Evolutionary conservation across 164 flowering plant species (phyloP), one percentile per base, ranked within the genome.

Genomic region (Paratinospora sagittata): DNA sequence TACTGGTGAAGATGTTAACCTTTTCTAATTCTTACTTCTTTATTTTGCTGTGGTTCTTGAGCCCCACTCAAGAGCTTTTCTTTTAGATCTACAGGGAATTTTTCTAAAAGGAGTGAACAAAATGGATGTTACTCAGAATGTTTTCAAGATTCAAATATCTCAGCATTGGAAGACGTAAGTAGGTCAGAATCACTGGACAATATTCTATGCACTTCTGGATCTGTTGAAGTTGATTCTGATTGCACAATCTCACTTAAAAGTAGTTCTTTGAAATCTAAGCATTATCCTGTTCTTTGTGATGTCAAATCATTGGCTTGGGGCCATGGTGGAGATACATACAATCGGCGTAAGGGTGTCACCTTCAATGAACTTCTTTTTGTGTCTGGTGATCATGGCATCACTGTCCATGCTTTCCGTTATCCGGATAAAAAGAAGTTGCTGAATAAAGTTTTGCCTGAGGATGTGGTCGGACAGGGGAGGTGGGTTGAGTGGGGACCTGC

Each of bases 401-500:
- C 86, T 8, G 88, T 88, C 52, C 99, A 96, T 87, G 96, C 88
- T 47, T 93, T 96, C 77, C 66, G 85, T 72, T 75, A 78, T 30
- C 73, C 62, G 55, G 74, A 76, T 63, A 70, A 71, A 66, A 36
- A 57, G 33, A 66, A 27, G 78, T 81, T 75, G 76, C 47, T 19
- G 37, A 37, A 72, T 10, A 69, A 60, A 68, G 43, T 67, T 19
- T 41, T 45, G 17, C 63, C 75, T 16, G 84, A 80, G 69, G 76
- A 58, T 70, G 79, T 81, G 65, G 65, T 34, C 74, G 78, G 74
- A 68, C 73, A 72, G 57, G 99, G 99, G 63, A 80, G 73, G 68
- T 96, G 99, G 98, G 88, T 90, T 72, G 90, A 91, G 33, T 96
- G 99, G 99, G 95, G 94, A 3, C 98, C 97, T 77, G 77, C 78